phyloP scores from a whole-genome alignment of 495 filamentous ascomycete genomes.

The Penicillium longicatenatum region DNA sequence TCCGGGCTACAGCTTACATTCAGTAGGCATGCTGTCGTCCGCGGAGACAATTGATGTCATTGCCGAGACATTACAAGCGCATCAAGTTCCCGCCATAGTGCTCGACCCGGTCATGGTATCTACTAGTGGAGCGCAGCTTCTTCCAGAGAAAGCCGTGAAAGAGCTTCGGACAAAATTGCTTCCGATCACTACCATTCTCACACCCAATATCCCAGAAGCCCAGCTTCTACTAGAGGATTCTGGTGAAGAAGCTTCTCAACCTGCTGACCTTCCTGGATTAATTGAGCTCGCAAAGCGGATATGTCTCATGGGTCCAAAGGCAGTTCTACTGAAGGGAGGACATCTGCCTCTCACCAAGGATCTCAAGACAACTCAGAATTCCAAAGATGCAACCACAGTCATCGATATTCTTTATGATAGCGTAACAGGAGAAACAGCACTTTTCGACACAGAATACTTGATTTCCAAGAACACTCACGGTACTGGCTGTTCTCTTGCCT shows the following conservation, averaged over 20 bases:
- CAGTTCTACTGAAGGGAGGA: constrained; percentile 88
- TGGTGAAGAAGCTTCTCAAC: constrained; percentile 49
- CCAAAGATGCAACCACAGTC: constrained; percentile 62
- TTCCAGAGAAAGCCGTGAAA: constrained; percentile 68
- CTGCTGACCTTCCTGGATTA: constrained; percentile 59
- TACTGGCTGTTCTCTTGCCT: constrained; percentile 93
- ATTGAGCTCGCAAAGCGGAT: constrained; percentile 68
- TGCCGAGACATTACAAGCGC: constrained; percentile 62
- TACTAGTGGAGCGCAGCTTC: constrained; percentile 75
- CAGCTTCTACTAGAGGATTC: constrained; percentile 66
- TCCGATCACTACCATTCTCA: constrained; percentile 77
- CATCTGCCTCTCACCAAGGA: constrained; percentile 78
- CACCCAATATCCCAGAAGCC: constrained; percentile 92
- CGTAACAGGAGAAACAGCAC: constrained; percentile 37
- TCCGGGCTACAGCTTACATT: constrained; percentile 4
- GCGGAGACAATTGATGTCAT: constrained; percentile 74
- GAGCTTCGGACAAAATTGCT: constrained; percentile 67
- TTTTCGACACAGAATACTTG: constrained; percentile 69
- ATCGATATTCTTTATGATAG: constrained; percentile 75
- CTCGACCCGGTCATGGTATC: constrained; percentile 95
- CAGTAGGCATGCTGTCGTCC: constrained; percentile 84
- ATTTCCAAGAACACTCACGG: constrained; percentile 85
- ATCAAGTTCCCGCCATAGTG: constrained; percentile 64
- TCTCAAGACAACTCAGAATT: constrained; percentile 48
- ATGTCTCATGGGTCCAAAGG: constrained; percentile 67